Evolutionary conservation across 345 rosid genomes (phyloP).

Genomic region (Bruguiera parviflora): DNA sequence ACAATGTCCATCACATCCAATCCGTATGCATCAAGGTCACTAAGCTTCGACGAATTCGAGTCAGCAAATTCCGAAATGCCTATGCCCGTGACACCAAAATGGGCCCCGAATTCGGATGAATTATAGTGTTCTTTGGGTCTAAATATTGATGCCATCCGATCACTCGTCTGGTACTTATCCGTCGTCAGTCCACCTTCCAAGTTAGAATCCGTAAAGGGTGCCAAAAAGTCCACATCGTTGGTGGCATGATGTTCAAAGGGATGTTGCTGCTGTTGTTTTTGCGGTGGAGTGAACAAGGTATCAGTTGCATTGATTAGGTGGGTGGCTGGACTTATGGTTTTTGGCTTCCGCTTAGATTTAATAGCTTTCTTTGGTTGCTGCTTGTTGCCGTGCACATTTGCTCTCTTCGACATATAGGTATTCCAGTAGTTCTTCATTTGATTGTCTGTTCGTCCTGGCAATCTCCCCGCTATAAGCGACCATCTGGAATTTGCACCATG

Average conservation of each 20-base stretch:
- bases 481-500: conserved; percentile 14
- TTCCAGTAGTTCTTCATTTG: conserved; percentile 38
- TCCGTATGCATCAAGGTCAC: background rate
- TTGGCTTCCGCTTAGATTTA: background rate
- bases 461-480: conserved; percentile 35
- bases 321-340: background rate
- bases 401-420: conserved; percentile 18
- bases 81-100: background rate
- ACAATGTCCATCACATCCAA: background rate
- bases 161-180: background rate
- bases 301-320: background rate
- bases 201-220: background rate
- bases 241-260: too few species aligned
- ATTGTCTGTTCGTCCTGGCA: conserved; percentile 43
- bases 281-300: background rate
- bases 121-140: conserved; percentile 4
- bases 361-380: conserved; percentile 1
- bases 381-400: background rate
- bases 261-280: too few species aligned
- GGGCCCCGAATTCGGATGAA: background rate
- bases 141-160: background rate
- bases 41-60: background rate
- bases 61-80: conserved; percentile 9
- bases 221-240: too few species aligned
- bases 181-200: background rate